These are phyloP conservation scores for Ammopiptanthus mongolicus DNA, from an alignment of 306 rosid species.

Conservation along the genomic window DNA sequence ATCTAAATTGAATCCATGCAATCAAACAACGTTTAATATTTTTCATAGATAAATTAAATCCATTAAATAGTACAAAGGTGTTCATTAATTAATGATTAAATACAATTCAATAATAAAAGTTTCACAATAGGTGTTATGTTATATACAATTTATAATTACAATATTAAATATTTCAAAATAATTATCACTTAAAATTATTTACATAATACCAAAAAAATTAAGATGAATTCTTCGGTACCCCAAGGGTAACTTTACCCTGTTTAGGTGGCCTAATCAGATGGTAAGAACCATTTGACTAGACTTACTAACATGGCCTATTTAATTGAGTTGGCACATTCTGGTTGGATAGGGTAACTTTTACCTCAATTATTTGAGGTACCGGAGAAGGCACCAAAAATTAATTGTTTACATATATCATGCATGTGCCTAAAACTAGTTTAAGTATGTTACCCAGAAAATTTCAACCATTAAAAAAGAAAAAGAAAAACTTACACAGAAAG, in stretches of 20 bases:
- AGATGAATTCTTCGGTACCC: too few relatives aligned
- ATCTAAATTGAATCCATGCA: neutral
- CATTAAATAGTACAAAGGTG: neutral
- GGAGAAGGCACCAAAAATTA: too few relatives aligned
- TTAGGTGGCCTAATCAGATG: too few relatives aligned
- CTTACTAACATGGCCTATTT: too few relatives aligned
- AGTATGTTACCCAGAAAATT: constrained; percentile 38
- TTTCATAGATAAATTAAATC: neutral
- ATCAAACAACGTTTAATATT: neutral
- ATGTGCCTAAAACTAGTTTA: neutral
- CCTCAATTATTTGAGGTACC: too few relatives aligned
- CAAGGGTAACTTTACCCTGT: too few relatives aligned
- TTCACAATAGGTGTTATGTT: neutral
- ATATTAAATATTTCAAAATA: constrained; percentile 9
- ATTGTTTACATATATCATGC: neutral
- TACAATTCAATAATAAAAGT: neutral
- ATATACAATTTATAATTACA: neutral
- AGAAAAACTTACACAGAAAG: constrained; percentile 59
- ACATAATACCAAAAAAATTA: neutral
- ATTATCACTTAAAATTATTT: neutral
- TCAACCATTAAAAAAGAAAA: neutral
- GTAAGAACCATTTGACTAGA: too few relatives aligned
- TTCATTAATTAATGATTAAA: neutral
- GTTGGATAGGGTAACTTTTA: too few relatives aligned
- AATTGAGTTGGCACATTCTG: too few relatives aligned